Conservation (phyloP, 805 yeast species). For the Suhomyces sp. region DNA sequence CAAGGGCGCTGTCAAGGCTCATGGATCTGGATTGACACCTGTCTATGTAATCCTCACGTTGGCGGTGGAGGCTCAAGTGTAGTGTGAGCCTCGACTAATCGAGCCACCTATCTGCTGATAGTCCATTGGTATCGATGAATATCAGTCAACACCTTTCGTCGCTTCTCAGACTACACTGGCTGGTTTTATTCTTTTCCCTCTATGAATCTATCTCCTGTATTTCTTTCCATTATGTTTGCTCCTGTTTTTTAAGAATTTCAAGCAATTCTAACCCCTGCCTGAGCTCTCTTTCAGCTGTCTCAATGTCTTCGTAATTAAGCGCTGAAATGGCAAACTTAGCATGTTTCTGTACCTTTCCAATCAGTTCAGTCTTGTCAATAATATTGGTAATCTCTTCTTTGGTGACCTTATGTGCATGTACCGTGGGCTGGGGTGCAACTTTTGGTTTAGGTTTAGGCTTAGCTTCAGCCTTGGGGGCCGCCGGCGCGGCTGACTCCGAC, state of each 20-base stretch:
- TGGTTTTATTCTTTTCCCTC: background rate
- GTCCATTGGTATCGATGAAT: too few relatives aligned
- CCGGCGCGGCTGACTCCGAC: background rate
- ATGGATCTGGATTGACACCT: too few relatives aligned
- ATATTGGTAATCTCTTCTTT: constrained; percentile 48
- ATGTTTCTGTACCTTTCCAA: constrained; percentile 60
- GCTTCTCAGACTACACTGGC: background rate
- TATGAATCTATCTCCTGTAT: background rate
- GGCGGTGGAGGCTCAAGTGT: too few relatives aligned
- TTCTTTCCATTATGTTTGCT: too few relatives aligned
- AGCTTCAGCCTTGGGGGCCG: background rate
- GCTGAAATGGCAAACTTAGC: constrained; percentile 81
- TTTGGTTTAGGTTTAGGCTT: constrained; percentile 1
- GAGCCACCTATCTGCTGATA: too few relatives aligned
- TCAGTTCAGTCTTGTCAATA: constrained; percentile 54
- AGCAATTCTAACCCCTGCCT: constrained; percentile 50
- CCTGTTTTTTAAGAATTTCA: constrained; percentile 17
- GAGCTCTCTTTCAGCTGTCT: constrained; percentile 65
- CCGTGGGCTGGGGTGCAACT: background rate
- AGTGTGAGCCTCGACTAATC: too few relatives aligned
- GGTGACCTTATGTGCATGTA: constrained; percentile 1
- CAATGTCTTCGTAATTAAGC: constrained; percentile 70
- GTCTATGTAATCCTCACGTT: too few relatives aligned
- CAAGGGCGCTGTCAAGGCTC: too few relatives aligned
- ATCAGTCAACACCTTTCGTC: too few relatives aligned